A percentile compares a stretch with the other conserved stretches of the same genome.
phyloP scores from a whole-genome alignment of 1,284 basidiomycete genomes.

The Boletus smithii region DNA sequence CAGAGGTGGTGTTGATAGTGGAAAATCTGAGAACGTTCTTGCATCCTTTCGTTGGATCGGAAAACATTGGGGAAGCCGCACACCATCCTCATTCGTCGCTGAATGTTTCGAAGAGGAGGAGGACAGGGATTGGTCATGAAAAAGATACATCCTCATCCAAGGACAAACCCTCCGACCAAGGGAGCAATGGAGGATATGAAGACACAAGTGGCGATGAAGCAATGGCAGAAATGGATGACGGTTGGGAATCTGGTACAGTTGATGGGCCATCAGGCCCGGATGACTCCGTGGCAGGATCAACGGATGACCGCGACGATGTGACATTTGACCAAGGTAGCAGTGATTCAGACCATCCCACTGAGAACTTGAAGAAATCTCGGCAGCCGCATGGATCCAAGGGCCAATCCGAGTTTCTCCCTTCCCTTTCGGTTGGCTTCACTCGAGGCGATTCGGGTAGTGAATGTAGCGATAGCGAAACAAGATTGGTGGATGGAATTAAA shows the following conservation, averaged over 20 bases:
- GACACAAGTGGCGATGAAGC: conserved; percentile 17
- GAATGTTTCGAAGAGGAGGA: conserved; percentile 11
- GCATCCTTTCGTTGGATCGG: conserved; percentile 30
- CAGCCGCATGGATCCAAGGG: conserved; percentile 19
- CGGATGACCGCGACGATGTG: conserved; percentile 24
- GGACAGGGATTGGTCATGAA: neutral
- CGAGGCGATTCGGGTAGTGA: conserved; percentile 80
- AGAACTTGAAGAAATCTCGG: conserved; percentile 10
- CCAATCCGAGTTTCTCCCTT: conserved; percentile 83
- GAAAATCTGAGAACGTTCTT: conserved; percentile 47
- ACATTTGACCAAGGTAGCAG: conserved; percentile 16
- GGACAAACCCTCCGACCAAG: conserved; percentile 26
- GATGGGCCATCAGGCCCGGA: conserved; percentile 33
- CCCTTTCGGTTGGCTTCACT: conserved; percentile 81
- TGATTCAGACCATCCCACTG: conserved; percentile 14
- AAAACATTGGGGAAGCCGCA: neutral
- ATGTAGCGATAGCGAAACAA: conserved; percentile 65
- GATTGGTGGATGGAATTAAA: conserved; percentile 54
- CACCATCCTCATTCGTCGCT: neutral
- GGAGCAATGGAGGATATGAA: conserved; percentile 32
- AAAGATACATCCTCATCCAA: neutral
- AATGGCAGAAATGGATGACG: conserved; percentile 38
- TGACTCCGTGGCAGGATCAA: conserved; percentile 44
- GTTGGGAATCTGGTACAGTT: conserved; percentile 62
- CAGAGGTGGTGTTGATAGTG: conserved; percentile 54